These are phyloP conservation scores for Sophora flavescens DNA, from an alignment of 306 rosid species.

Conservation along the genomic window DNA sequence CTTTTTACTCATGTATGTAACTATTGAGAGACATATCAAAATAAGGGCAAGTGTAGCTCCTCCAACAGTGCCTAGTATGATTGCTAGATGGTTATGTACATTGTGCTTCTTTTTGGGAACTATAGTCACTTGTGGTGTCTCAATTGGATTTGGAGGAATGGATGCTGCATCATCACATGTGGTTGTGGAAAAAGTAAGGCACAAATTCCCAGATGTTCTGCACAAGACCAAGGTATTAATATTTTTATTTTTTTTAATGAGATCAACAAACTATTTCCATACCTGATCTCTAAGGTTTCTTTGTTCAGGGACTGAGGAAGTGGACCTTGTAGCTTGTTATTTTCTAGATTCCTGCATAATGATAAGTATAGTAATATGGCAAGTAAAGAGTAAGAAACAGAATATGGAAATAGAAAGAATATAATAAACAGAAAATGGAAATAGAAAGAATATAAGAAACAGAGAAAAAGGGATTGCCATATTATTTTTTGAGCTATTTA, in stretches of 20 bases:
- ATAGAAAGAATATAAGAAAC: not conserved
- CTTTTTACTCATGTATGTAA: conserved; percentile 59
- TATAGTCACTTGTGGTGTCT: conserved; percentile 79
- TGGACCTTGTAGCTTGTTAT: conserved; percentile 84
- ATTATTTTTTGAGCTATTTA: conserved; percentile 2
- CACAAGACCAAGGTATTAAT: conserved; percentile 43
- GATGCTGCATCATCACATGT: conserved; percentile 64
- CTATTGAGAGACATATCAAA: conserved; percentile 49
- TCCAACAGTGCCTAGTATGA: conserved; percentile 63
- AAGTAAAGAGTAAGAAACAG: conserved; percentile 20
- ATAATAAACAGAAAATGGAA: not conserved
- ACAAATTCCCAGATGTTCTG: conserved; percentile 84
- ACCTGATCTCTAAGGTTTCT: conserved; percentile 82
- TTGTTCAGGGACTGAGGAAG: conserved; percentile 80
- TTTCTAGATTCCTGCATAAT: conserved; percentile 76
- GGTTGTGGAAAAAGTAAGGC: conserved; percentile 78
- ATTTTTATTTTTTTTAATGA: conserved; percentile 11
- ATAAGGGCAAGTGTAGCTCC: conserved; percentile 63
- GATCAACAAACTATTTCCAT: conserved; percentile 8
- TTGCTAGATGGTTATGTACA: conserved; percentile 51
- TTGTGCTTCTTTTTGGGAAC: conserved; percentile 58
- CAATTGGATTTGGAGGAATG: conserved; percentile 74
- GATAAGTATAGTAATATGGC: conserved; percentile 22
- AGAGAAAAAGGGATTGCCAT: not conserved
- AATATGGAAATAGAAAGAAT: not conserved